Base-by-base conservation (phyloP, 1,284 basidiomycete genomes). In the Apiotrichum gracile region DNA sequence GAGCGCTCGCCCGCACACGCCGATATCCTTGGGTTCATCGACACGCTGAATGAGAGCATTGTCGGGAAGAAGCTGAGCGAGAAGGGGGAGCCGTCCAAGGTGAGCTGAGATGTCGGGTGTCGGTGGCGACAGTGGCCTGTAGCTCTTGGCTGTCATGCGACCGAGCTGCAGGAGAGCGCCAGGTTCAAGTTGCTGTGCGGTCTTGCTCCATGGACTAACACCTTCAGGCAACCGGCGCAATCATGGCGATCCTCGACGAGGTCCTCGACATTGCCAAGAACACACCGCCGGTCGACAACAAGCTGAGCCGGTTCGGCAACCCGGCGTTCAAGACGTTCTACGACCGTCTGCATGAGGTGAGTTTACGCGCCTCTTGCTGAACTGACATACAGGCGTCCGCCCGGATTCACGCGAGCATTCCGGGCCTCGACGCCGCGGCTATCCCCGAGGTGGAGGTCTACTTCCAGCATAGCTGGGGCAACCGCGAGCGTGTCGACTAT, bases 281-380 rank as follows among this genome's bases (percentile, higher is more conserved):
- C 2, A 91, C 84, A 0, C 94, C 94, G 4, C 85, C 93, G 0
- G 84, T 94, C 22, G 87, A 93, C 62, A 97, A 97, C 70, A 83
- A 86, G 57, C 85, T 85, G 1, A 97, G 92, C 41, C 79, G 96
- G 25, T 99, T 99, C 66, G 96, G 94, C 3, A 99, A 99, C 73
- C 93, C 94, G 1, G 94, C 94, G 0, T 99, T 99, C 76, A 81
- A 88, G 64, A 83, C 82, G 0, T 93, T 98, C 66, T 91, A 94
- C 66, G 90, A 94, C 73, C 83, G 84, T 64, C 78, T 97, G 16
- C 69, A 77, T 19, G 80, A 87, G 73, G 88, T 87, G 64, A 62
- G 80, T 67, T 24, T 5, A 4, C 12, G 21, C 6, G 8, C 21
- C 38, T 12, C 8, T 42, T 8, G 8, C 14, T 33, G 39, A 14